phyloP scores from a whole-genome alignment of 2,329 filamentous ascomycete genomes.

The Penicillium concentricum region DNA sequence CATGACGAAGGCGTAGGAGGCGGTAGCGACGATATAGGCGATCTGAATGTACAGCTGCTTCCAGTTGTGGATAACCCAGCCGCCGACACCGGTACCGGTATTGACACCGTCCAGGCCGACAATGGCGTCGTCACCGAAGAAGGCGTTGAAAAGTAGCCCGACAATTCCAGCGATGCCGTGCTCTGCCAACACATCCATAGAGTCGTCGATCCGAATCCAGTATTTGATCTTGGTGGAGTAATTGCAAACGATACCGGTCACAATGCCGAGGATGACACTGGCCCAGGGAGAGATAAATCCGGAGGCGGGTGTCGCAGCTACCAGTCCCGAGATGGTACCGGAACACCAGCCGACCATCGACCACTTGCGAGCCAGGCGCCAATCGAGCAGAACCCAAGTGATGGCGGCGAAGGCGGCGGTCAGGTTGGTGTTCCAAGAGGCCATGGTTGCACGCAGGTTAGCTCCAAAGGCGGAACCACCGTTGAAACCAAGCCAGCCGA shows the following conservation, averaged over 20 bases:
- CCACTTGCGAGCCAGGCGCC: conserved; percentile 90
- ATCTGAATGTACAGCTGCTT: conserved; percentile 70
- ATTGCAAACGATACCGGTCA: conserved; percentile 70
- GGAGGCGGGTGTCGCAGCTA: conserved; percentile 81
- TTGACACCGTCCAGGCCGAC: conserved; percentile 69
- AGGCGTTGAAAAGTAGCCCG: conserved; percentile 73
- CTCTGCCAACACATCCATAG: conserved; percentile 87
- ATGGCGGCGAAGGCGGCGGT: conserved; percentile 89
- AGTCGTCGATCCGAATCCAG: conserved; percentile 78
- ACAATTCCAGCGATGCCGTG: conserved; percentile 81
- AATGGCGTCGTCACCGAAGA: conserved; percentile 74
- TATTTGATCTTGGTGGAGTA: conserved; percentile 81
- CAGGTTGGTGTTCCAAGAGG: conserved; percentile 96
- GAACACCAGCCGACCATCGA: conserved; percentile 92
- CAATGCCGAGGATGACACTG: conserved; percentile 59
- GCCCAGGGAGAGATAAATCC: conserved; percentile 73
- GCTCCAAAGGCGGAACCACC: conserved; percentile 91
- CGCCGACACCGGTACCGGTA: conserved; percentile 51
- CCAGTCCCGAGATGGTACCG: conserved; percentile 80
- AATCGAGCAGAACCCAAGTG: conserved; percentile 95
- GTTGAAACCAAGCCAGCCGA: conserved; percentile 99
- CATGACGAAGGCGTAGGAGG: conserved; percentile 65
- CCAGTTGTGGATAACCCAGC: conserved; percentile 71
- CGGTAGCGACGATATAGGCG: conserved; percentile 64
- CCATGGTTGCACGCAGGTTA: conserved; percentile 90